phyloP scores from a whole-genome alignment of 2,329 filamentous ascomycete species.

The Cytospora piceae region DNA sequence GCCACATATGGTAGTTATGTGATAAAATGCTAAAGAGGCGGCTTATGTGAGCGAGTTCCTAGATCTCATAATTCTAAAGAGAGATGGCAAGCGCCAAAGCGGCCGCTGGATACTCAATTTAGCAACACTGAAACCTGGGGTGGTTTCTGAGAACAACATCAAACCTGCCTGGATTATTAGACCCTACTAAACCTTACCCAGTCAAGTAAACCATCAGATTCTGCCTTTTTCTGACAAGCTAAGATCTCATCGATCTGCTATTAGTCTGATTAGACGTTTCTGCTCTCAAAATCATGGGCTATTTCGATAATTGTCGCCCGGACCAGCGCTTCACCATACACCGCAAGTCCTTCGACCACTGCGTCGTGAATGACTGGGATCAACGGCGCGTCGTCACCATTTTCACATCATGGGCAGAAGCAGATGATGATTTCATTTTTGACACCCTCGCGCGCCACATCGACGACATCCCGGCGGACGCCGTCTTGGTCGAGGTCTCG shows the following conservation, averaged over 20 bases:
- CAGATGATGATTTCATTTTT: constrained; percentile 26
- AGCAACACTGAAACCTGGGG: too few species aligned
- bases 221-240: neutral
- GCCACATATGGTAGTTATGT: too few species aligned
- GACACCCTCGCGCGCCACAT: constrained; percentile 23
- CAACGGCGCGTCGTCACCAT: constrained; percentile 22
- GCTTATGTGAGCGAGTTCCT: too few species aligned
- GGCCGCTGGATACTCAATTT: too few species aligned
- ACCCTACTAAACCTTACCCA: too few species aligned
- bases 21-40: too few species aligned
- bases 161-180: too few species aligned
- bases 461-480: constrained; percentile 26
- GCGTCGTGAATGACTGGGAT: constrained; percentile 11
- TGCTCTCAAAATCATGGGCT: neutral
- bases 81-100: too few species aligned
- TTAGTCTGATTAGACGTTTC: neutral
- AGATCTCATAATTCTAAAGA: too few species aligned
- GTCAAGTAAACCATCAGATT: neutral
- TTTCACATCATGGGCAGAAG: constrained; percentile 1
- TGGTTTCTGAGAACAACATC: too few species aligned
- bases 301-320: neutral
- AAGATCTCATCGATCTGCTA: neutral
- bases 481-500: constrained; percentile 18
- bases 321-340: neutral
- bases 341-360: neutral